Evolutionary conservation across 495 filamentous ascomycete species (phyloP).

Genomic region (Articulospora tetracladia): DNA sequence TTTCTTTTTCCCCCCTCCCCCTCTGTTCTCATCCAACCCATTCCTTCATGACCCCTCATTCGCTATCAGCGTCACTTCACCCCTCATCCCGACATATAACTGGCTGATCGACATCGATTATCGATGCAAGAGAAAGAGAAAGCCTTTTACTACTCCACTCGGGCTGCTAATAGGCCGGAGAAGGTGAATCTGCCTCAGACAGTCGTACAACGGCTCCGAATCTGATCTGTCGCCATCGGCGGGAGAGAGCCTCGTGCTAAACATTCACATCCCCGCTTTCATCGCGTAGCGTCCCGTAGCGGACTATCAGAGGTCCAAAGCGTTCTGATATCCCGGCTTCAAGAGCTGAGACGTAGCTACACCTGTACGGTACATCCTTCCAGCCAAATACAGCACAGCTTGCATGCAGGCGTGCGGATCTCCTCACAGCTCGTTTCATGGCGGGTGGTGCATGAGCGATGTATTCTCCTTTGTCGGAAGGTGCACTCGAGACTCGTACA

Average conservation of each 20-base stretch:
- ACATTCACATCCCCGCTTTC: background rate
- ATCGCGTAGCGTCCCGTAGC: too few species aligned
- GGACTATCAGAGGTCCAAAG: background rate
- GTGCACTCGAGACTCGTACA: background rate
- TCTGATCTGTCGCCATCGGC: background rate
- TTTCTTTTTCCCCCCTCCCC: background rate
- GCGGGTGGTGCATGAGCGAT: background rate
- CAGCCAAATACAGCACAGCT: background rate
- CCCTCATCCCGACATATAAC: background rate
- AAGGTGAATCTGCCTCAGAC: background rate
- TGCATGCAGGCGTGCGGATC: background rate
- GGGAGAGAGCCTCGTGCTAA: slow-evolving; percentile 1
- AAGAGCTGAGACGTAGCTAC: background rate
- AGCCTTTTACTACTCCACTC: background rate
- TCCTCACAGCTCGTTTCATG: background rate
- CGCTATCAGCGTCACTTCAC: background rate
- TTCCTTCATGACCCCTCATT: background rate
- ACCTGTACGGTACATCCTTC: background rate
- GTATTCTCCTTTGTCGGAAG: background rate
- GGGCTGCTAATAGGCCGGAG: background rate
- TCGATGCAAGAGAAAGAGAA: background rate
- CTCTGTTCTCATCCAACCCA: background rate
- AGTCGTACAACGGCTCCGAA: background rate
- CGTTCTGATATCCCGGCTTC: background rate
- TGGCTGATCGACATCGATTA: background rate